phyloP scores from a whole-genome alignment of 371 early-diverging fungal genomes.

The Paraphysoderma sedebokerense region DNA sequence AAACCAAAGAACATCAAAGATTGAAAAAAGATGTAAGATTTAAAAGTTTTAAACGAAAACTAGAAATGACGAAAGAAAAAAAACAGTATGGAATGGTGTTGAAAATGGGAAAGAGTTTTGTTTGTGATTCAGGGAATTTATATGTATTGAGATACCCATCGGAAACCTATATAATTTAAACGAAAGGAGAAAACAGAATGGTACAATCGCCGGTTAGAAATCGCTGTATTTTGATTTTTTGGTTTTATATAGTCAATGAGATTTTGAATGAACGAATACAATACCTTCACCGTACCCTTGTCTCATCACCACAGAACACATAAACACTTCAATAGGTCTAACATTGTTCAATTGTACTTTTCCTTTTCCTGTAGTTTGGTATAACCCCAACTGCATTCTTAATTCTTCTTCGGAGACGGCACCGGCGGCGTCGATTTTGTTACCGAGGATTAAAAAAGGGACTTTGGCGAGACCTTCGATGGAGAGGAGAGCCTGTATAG shows the following conservation, averaged over 20 bases:
- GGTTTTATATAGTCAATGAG: neutral
- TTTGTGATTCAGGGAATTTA: conserved; percentile 15
- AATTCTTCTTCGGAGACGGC: conserved; percentile 90
- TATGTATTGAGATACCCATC: conserved; percentile 80
- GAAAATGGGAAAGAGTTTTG: neutral
- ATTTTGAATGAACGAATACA: neutral
- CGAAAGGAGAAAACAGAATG: neutral
- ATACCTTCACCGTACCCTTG: conserved; percentile 92
- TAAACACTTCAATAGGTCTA: conserved; percentile 92
- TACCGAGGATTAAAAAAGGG: conserved; percentile 91
- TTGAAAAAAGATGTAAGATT: neutral
- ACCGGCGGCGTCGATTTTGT: conserved; percentile 91
- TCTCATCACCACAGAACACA: conserved; percentile 95
- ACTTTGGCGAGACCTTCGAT: conserved; percentile 81
- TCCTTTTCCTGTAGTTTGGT: conserved; percentile 95
- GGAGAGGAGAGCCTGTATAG: conserved; percentile 56
- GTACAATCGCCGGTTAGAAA: conserved; percentile 1
- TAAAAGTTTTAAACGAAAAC: neutral
- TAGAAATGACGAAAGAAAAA: neutral
- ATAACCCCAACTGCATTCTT: conserved; percentile 67
- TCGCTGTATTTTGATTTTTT: neutral
- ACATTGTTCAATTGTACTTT: conserved; percentile 77
- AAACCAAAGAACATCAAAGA: neutral
- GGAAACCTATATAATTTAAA: conserved; percentile 34
- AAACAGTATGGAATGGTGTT: neutral